Percentiles rank a stretch among this genome's conserved stretches.
Evolutionary conservation across 2,329 filamentous ascomycete genomes (phyloP).

Genomic region (Colletotrichum theobromicola): DNA sequence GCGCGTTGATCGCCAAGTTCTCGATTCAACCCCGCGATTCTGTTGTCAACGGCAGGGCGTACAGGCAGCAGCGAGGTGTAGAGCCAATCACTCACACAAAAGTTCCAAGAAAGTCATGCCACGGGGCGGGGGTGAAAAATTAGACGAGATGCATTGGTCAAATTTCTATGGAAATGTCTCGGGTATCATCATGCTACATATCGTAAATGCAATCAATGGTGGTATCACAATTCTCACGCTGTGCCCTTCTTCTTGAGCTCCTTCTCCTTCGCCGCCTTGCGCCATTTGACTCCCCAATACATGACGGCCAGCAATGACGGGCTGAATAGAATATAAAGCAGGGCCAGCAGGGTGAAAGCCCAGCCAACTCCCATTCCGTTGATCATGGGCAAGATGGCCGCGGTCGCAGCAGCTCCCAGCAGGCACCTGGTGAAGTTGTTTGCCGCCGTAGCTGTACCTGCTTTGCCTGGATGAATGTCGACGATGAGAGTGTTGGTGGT

Average conservation of each 20-base stretch:
- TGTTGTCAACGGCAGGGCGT: neutral
- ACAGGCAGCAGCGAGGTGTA: neutral
- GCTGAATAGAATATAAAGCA: constrained; percentile 44
- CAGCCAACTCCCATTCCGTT: constrained; percentile 55
- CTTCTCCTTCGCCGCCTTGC: constrained; percentile 36
- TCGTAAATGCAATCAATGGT: neutral
- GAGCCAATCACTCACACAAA: neutral
- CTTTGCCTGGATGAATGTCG: constrained; percentile 58
- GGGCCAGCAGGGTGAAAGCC: constrained; percentile 54
- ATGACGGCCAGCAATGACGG: constrained; percentile 47
- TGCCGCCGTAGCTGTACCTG: constrained; percentile 59
- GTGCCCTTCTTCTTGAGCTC: constrained; percentile 4
- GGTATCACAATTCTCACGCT: neutral
- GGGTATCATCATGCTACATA: neutral
- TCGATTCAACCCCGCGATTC: neutral
- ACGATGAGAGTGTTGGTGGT: constrained; percentile 57
- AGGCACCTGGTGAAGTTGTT: constrained; percentile 63
- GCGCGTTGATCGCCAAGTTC: neutral
- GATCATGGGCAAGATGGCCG: constrained; percentile 57
- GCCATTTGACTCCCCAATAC: constrained; percentile 47
- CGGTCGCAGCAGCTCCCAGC: constrained; percentile 57
- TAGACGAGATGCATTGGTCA: neutral
- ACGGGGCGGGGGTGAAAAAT: neutral
- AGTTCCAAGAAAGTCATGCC: neutral
- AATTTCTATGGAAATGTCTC: neutral